Percentiles rank a stretch among this genome's conserved stretches.
phyloP scores from a whole-genome alignment of 2,329 filamentous ascomycete species.

The Verticillium alfalfae region DNA sequence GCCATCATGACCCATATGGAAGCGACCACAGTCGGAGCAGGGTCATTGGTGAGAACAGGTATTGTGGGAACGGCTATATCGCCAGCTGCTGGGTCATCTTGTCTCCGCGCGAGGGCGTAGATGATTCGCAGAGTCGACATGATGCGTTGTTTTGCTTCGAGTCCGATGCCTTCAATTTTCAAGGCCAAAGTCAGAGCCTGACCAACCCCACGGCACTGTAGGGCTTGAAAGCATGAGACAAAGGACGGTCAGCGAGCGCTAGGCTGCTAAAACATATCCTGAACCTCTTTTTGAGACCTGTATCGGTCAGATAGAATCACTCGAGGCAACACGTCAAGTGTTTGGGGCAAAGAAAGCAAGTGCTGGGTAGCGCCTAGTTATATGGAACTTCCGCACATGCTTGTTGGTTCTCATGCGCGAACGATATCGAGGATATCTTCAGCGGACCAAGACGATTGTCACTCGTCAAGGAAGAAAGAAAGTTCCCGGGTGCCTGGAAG shows the following conservation, averaged over 20 bases:
- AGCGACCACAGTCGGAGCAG: constrained; percentile 3
- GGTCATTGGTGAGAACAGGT: constrained; percentile 4
- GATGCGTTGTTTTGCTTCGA: not conserved
- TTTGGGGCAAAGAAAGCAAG: no score
- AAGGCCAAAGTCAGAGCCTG: not conserved
- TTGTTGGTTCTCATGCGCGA: not conserved
- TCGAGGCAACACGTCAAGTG: not conserved
- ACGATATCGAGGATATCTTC: not conserved
- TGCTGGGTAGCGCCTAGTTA: not conserved
- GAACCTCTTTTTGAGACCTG: not conserved
- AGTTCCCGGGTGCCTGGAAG: not conserved
- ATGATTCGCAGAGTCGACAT: not conserved
- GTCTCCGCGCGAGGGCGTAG: not conserved
- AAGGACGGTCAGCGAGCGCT: not conserved
- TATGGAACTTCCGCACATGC: not conserved
- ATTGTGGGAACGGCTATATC: not conserved
- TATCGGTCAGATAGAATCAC: not conserved
- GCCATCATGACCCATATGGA: constrained; percentile 10
- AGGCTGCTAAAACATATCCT: not conserved
- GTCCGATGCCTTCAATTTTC: not conserved
- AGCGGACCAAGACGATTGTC: not conserved
- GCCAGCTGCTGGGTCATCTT: not conserved
- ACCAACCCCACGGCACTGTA: not conserved
- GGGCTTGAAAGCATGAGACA: not conserved
- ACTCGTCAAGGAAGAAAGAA: not conserved